Conservation (phyloP, 78 protist species). For the Cavenderia fasciculata region DNA sequence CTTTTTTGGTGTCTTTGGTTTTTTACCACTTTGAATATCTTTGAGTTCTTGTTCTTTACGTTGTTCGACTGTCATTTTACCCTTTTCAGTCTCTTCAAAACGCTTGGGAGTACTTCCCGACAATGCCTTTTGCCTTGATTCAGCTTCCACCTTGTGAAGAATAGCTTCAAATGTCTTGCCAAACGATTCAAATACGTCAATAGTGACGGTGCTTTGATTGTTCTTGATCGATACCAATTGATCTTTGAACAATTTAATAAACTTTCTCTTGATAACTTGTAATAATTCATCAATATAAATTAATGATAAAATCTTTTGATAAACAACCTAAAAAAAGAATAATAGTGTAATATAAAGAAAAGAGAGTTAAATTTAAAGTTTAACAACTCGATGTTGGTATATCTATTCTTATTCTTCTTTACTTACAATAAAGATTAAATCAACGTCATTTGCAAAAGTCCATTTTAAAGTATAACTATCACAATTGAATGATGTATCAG, state of each 20-base stretch:
- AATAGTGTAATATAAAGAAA: not conserved
- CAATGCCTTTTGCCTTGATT: conserved; percentile 17
- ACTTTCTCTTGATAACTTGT: conserved; percentile 48
- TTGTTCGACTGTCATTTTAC: conserved; percentile 5
- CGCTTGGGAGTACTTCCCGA: conserved; percentile 10
- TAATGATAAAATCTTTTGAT: conserved; percentile 77
- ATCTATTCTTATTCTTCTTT: not conserved
- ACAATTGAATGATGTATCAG: conserved; percentile 24
- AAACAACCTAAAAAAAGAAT: conserved; percentile 59
- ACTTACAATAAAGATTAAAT: conserved; percentile 79
- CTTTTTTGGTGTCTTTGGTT: not conserved
- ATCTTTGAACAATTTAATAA: conserved; percentile 55
- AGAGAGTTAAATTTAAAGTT: not conserved
- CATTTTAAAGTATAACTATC: conserved; percentile 82
- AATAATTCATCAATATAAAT: conserved; percentile 82
- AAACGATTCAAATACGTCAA: conserved; percentile 28
- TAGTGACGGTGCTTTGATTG: conserved; percentile 4
- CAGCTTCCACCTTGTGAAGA: conserved; percentile 16
- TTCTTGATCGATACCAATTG: conserved; percentile 37
- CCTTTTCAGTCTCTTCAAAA: conserved; percentile 63
- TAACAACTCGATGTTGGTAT: not conserved
- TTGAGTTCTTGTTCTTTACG: conserved; percentile 39
- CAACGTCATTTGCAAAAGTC: conserved; percentile 81
- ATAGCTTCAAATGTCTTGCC: conserved; percentile 8
- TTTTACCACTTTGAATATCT: conserved; percentile 14